phyloP scores from a whole-genome alignment of 2,329 filamentous ascomycete species.

The Rachicladosporium sp. region DNA sequence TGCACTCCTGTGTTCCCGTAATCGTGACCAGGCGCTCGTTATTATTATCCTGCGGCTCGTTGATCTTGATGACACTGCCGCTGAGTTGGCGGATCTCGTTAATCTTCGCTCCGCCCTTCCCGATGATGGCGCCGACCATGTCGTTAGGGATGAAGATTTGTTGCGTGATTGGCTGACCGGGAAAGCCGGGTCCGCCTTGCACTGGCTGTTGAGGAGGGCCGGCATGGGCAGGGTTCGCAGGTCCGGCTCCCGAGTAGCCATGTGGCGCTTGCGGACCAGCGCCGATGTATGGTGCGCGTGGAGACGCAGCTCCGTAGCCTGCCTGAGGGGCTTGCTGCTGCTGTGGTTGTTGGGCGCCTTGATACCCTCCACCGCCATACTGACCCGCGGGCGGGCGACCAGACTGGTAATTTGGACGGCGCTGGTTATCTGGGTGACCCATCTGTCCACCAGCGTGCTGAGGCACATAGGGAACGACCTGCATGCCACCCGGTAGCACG shows the following conservation, averaged over 20 bases:
- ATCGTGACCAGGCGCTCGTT: constrained; percentile 97
- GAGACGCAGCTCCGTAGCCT: constrained; percentile 58
- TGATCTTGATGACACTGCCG: constrained; percentile 98
- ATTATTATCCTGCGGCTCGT: constrained; percentile 97
- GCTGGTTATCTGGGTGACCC: constrained; percentile 76
- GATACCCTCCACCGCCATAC: constrained; percentile 50
- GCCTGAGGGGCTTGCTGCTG: constrained; percentile 48
- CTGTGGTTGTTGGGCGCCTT: constrained; percentile 46
- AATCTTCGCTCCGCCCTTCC: constrained; percentile 97
- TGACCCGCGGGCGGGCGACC: constrained; percentile 50
- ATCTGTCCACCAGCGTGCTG: constrained; percentile 88
- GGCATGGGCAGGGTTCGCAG: constrained; percentile 45
- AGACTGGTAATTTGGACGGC: constrained; percentile 59
- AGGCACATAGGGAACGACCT: constrained; percentile 95
- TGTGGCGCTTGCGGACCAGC: constrained; percentile 69
- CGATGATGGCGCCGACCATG: constrained; percentile 98
- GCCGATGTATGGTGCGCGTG: constrained; percentile 64
- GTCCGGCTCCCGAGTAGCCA: constrained; percentile 49
- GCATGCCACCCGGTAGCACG: constrained; percentile 92
- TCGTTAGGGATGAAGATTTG: constrained; percentile 99
- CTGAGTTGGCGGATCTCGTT: constrained; percentile 96
- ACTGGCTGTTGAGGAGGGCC: constrained; percentile 65
- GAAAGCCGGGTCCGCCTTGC: constrained; percentile 45
- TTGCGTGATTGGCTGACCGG: constrained; percentile 80
- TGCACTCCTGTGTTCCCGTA: constrained; percentile 94